phyloP scores from a whole-genome alignment of 768 basidiomycete species.

The Termitomyces heimii region DNA sequence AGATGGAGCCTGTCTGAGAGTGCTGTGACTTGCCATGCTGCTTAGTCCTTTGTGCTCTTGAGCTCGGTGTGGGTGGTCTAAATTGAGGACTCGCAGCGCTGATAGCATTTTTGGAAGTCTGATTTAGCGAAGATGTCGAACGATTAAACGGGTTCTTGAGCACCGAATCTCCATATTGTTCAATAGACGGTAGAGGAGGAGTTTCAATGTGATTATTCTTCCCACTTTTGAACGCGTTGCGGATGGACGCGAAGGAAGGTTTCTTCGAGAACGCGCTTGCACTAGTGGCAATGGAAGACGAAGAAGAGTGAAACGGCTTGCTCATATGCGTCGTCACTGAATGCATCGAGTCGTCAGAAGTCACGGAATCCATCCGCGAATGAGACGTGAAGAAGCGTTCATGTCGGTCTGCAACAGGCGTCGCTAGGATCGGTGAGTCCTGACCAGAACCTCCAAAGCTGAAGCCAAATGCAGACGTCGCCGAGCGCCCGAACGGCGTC shows the following conservation, averaged over 20 bases:
- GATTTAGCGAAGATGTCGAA: slow-evolving; percentile 70
- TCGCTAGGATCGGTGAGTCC: slow-evolving; percentile 61
- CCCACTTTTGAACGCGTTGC: slow-evolving; percentile 78
- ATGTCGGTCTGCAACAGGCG: slow-evolving; percentile 43
- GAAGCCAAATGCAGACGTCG: slow-evolving; percentile 34
- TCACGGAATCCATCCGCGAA: slow-evolving; percentile 68
- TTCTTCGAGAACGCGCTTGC: slow-evolving; percentile 70
- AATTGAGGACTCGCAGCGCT: slow-evolving; percentile 45
- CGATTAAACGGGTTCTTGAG: slow-evolving; percentile 81
- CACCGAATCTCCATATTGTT: slow-evolving; percentile 64
- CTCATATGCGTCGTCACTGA: slow-evolving; percentile 49
- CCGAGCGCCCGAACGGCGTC: slow-evolving; percentile 66
- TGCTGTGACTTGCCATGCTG: slow-evolving; percentile 73
- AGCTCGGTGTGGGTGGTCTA: slow-evolving; percentile 58
- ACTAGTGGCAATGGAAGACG: slow-evolving; percentile 59
- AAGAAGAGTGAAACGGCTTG: slow-evolving; percentile 66
- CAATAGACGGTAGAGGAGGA: slow-evolving; percentile 72
- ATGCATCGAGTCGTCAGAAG: slow-evolving; percentile 70
- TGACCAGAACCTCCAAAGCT: slow-evolving; percentile 42
- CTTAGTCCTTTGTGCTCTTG: slow-evolving; percentile 39
- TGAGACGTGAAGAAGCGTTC: slow-evolving; percentile 66
- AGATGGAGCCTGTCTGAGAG: slow-evolving; percentile 71
- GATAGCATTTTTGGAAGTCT: slow-evolving; percentile 31
- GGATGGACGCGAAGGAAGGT: slow-evolving; percentile 78
- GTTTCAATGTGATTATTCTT: slow-evolving; percentile 54